These are phyloP conservation scores for Penicillium robsamsonii DNA, from an alignment of 495 filamentous ascomycete species.

Conservation along the genomic window DNA sequence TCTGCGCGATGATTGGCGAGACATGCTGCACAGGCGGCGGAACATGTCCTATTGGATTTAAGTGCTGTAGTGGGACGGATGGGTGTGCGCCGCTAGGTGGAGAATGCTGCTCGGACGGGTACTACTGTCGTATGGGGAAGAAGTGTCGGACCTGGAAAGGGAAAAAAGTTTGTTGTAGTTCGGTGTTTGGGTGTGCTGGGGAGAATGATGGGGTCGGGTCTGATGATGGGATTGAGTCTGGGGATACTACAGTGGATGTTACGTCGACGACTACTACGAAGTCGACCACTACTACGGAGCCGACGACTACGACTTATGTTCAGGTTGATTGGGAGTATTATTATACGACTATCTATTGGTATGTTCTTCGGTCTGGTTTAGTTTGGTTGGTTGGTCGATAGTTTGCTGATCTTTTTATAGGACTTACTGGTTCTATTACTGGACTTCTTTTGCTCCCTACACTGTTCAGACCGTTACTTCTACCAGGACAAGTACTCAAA, in stretches of 20 bases:
- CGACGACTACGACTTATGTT: constrained; percentile 6
- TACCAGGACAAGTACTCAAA: constrained; percentile 17
- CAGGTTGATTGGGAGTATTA: constrained; percentile 18
- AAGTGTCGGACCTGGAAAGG: constrained; percentile 17
- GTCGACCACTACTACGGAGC: neutral
- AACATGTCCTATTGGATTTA: constrained; percentile 19
- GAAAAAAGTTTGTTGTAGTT: constrained; percentile 17
- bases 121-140: constrained; percentile 21
- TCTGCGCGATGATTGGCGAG: constrained; percentile 16
- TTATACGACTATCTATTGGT: constrained; percentile 26
- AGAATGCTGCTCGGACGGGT: constrained; percentile 21
- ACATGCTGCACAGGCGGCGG: constrained; percentile 18
- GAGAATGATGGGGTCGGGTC: constrained; percentile 9
- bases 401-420: constrained; percentile 11
- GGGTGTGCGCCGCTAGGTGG: constrained; percentile 19
- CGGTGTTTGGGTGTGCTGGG: constrained; percentile 17
- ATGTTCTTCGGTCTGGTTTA: neutral
- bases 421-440: constrained; percentile 27
- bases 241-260: neutral
- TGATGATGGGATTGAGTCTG: neutral
- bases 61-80: constrained; percentile 17
- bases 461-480: constrained; percentile 22
- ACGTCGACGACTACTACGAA: constrained; percentile 1
- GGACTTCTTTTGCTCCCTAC: constrained; percentile 24
- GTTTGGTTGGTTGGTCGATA: neutral